Evolutionary conservation across 2,329 filamentous ascomycete species (phyloP).

Genomic region (Colletotrichum lindemuthianum): DNA sequence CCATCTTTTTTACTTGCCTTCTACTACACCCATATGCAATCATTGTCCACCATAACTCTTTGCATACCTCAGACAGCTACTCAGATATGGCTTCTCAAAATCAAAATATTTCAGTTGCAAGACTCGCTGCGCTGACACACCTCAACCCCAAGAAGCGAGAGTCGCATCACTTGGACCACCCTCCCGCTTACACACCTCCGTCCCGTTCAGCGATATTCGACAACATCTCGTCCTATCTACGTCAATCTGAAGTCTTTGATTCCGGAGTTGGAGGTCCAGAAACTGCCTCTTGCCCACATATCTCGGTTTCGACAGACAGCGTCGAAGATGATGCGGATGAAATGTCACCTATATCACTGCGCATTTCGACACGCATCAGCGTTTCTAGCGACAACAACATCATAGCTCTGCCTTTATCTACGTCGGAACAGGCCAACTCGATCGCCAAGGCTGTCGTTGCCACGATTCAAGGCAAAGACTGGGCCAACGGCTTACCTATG

Average conservation of each 20-base stretch:
- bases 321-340: constrained; percentile 35
- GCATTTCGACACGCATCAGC: constrained; percentile 58
- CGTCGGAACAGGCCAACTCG: constrained; percentile 51
- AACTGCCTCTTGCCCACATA: neutral
- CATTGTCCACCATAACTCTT: neutral
- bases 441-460: constrained; percentile 57
- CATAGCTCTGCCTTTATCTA: constrained; percentile 53
- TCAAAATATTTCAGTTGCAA: neutral
- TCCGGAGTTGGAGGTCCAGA: neutral
- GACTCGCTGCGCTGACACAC: neutral
- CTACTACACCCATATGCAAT: neutral
- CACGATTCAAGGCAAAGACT: constrained; percentile 51
- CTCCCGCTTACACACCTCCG: constrained; percentile 36
- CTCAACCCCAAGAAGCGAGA: constrained; percentile 13
- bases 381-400: constrained; percentile 61
- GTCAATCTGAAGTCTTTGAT: neutral
- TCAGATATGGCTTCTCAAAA: constrained; percentile 1
- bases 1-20: neutral
- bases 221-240: constrained; percentile 62
- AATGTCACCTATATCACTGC: constrained; percentile 54
- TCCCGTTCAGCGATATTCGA: constrained; percentile 68
- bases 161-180: constrained; percentile 13
- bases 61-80: neutral
- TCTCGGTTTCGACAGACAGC: neutral
- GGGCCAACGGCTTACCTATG: constrained; percentile 56